Evolutionary conservation across 495 filamentous ascomycete genomes (phyloP), one percentile per base, ranked within the genome.

Genomic region (Podospora didyma): DNA sequence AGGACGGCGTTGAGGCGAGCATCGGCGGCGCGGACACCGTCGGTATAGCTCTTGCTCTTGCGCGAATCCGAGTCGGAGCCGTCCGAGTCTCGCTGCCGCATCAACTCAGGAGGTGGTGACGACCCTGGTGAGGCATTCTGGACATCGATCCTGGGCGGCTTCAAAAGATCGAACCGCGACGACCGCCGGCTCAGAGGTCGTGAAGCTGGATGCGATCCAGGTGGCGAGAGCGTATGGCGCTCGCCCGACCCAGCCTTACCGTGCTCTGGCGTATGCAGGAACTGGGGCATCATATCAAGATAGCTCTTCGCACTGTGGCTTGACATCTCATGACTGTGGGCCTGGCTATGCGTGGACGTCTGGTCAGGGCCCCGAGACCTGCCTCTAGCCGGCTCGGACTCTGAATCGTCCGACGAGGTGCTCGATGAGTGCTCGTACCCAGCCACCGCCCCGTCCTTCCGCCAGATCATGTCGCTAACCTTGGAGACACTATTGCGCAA

Each of bases 121-220:
- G 69, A 63, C 1, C 65, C 66, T 14, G 79, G 73, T 6, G 79
- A 81, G 46, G 79, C 64, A 59, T 67, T 66, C 61, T 80, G 77
- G 35, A 89, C 66, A 54, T 89, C 82, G 56, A 88, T 84, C 46
- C 75, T 74, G 4, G 86, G 86, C 12, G 84, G 82, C 54, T 84
- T 81, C 47, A 88, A 75, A 6, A 75, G 69, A 24, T 85, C 78
- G 51, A 80, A 80, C 11, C 78, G 68, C 7, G 75, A 75, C 3
- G 77, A 76, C 9, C 70, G 62, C 20, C 69, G 74, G 51, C 68
- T 72, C n/a, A 69, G 48, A 2, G 69, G 64, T 22, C 55, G 61
- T 28, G 71, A 69, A 10, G 64, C 51, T 23, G 68, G 64, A 37
- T 62, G 49, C 17, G 54, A 51, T 28, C 46, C 39, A 3, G 56